A percentile compares a stretch with the other conserved stretches of the same genome.
phyloP scores from a whole-genome alignment of 805 yeast genomes.

The Peterozyma xylosa region DNA sequence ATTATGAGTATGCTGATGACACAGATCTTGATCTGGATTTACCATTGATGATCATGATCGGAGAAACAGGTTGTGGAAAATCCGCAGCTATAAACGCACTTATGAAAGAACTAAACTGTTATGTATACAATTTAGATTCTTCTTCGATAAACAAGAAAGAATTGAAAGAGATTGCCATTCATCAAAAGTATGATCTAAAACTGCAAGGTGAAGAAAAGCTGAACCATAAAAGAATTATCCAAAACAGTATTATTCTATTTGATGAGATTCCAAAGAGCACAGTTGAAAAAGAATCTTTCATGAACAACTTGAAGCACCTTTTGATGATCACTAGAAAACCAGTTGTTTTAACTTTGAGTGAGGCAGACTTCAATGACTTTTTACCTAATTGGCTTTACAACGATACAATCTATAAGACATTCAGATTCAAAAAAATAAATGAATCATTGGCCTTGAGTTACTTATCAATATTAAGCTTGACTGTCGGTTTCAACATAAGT shows the following conservation, averaged over 20 bases:
- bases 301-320: background rate
- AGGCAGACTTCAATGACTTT: background rate
- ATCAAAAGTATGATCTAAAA: constrained; percentile 5
- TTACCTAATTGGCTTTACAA: constrained; percentile 6
- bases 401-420: background rate
- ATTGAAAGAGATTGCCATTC: constrained; percentile 4
- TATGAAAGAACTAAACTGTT: constrained; percentile 2
- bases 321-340: constrained; percentile 7
- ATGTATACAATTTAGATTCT: constrained; percentile 6
- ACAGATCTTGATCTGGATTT: constrained; percentile 4
- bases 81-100: constrained; percentile 2
- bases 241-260: constrained; percentile 7
- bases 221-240: background rate
- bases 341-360: constrained; percentile 2
- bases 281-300: constrained; percentile 7
- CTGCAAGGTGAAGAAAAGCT: background rate
- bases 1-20: background rate
- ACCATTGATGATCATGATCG: constrained; percentile 4
- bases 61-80: constrained; percentile 7
- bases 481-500: background rate
- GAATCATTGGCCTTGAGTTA: background rate
- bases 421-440: constrained; percentile 3
- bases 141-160: constrained; percentile 6
- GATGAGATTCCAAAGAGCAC: constrained; percentile 6
- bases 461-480: background rate